Base-by-base conservation (phyloP, 2,329 filamentous ascomycete species). In the Diplodia sapinea region DNA sequence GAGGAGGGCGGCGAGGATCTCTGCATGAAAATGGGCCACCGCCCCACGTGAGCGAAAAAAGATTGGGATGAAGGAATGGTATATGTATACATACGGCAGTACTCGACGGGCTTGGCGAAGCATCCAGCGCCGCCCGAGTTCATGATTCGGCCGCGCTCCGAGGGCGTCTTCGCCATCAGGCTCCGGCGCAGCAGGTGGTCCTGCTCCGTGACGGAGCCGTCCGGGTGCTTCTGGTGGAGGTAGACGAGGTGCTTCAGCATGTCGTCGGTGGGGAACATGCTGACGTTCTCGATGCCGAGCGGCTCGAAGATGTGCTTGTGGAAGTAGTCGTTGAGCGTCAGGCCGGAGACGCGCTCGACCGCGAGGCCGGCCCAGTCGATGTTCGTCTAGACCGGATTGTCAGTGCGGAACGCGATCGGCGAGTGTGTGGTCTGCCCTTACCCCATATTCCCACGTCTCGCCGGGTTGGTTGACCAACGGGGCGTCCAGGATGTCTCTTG, bases 401-500 rank as follows among this genome's bases (percentile, higher is more conserved):
- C 23, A 26, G 23, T 26, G 23, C 23, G 23, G 23, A 26, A 26
- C 23, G 23, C 23, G 23, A 3, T 3, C 2, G 3, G 23, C 3
- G 3, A 3, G 23, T 20, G 23, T 13, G 17, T 9, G 17, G 11
- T n/a, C 23, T 40, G 3, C 40, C 12, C 74, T 68, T 72, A 80
- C 77, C 1, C 78, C 77, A 54, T 91, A 90, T 67, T 86, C 82
- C 85, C 87, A 91, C 3, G 79, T 79, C 29, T 84, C 82, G 0
- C 88, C 88, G 0, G 89, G 89, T 70, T 91, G 87, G 70, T 88
- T 87, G 1, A 90, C 74, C 17, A 91, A 75, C 0, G 88, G 86
- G 67, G 77, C 74, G 13, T 77, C 73, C 43, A 82, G 72, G 52
- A 89, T 78, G 29, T 87, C 87, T 38, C 81, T 79, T 17, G 82